phyloP scores from a whole-genome alignment of 2,329 filamentous ascomycete species.

The Achaetomium macrosporum region DNA sequence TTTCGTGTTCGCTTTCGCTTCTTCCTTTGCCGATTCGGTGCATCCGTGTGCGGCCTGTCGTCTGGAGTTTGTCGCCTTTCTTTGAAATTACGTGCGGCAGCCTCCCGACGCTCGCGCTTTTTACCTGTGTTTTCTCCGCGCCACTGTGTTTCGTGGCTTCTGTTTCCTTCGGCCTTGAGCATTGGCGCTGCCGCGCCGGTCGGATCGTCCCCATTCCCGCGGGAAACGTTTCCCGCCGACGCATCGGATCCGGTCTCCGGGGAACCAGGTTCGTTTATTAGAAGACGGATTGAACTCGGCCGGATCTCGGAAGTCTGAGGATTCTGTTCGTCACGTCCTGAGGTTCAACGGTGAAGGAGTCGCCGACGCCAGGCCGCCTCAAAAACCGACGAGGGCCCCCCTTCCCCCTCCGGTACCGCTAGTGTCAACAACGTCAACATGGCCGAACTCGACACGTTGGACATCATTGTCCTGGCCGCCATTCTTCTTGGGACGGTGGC shows the following conservation, averaged over 20 bases:
- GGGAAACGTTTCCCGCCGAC: conserved; percentile 19
- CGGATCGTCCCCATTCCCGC: conserved; percentile 7
- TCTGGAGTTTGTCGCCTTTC: neutral
- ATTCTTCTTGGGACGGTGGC: conserved; percentile 83
- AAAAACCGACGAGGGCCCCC: neutral
- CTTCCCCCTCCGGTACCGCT: neutral
- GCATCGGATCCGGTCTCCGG: conserved; percentile 11
- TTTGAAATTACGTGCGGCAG: neutral
- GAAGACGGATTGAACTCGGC: conserved; percentile 6
- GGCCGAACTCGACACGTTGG: conserved; percentile 94
- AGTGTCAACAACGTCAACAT: conserved; percentile 42
- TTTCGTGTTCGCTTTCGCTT: neutral
- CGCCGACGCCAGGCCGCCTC: neutral
- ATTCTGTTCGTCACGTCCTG: neutral
- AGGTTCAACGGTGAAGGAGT: neutral
- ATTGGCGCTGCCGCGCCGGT: conserved; percentile 3
- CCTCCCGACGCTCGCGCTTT: neutral
- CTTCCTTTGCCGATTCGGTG: neutral
- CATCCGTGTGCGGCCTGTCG: too few relatives aligned
- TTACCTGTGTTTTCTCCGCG: neutral
- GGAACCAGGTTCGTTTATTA: neutral
- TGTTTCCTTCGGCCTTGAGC: neutral
- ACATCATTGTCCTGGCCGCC: conserved; percentile 81
- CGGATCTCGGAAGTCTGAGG: conserved; percentile 1
- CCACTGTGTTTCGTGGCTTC: neutral